Conservation (phyloP, 768 basidiomycete species). For the Collybiopsis luxurians region DNA sequence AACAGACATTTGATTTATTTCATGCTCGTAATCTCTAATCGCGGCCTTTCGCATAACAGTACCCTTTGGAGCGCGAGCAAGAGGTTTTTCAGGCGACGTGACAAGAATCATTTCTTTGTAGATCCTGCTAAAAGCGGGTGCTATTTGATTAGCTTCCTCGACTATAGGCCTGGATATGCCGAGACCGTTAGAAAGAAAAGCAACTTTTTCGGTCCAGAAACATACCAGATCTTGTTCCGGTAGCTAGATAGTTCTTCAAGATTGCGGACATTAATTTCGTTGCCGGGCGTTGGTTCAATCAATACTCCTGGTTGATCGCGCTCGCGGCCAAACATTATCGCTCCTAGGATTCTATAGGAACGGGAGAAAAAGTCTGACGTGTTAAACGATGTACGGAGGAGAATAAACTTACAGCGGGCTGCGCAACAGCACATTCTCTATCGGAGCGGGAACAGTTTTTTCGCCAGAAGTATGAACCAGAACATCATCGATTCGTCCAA, state of each 20-base stretch:
- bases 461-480: slow-evolving; percentile 28
- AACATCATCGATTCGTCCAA: slow-evolving; percentile 30
- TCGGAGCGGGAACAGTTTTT: slow-evolving; percentile 29
- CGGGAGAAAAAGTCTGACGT: neutral
- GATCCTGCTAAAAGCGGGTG: slow-evolving; percentile 39
- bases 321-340: slow-evolving; percentile 39
- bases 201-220: slow-evolving; percentile 17
- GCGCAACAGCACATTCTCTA: slow-evolving; percentile 20
- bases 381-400: neutral
- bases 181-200: neutral
- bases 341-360: slow-evolving; percentile 22
- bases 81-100: slow-evolving; percentile 34
- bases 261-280: slow-evolving; percentile 28
- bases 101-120: slow-evolving; percentile 54
- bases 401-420: slow-evolving; percentile 18
- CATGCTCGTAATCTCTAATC: slow-evolving; percentile 32
- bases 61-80: slow-evolving; percentile 43
- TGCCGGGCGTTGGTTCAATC: slow-evolving; percentile 22
- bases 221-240: slow-evolving; percentile 29
- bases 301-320: slow-evolving; percentile 29
- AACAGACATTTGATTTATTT: slow-evolving; percentile 37
- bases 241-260: slow-evolving; percentile 23
- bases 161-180: slow-evolving; percentile 28
- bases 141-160: slow-evolving; percentile 38
- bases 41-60: slow-evolving; percentile 41